A percentile compares a stretch with the other conserved stretches of the same genome.
Conservation (phyloP, 768 basidiomycete genomes). For the Pleurotus salmoneostramineus region DNA sequence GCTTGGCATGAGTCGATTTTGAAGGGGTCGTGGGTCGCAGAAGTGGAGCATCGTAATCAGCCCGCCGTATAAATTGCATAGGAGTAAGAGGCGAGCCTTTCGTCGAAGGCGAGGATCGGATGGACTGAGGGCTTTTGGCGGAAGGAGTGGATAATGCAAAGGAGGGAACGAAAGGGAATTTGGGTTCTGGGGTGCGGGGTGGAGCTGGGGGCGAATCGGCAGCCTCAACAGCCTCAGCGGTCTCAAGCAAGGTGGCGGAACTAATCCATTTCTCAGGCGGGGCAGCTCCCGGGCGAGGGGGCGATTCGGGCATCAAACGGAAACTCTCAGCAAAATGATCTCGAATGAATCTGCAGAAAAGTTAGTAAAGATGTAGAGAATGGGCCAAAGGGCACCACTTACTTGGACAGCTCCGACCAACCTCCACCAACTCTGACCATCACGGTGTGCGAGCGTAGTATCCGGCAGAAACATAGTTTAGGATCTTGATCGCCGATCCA, state of each 20-base stretch:
- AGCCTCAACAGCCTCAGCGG: conserved; percentile 30
- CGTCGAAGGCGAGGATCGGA: conserved; percentile 47
- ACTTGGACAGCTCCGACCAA: conserved; percentile 92
- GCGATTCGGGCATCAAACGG: conserved; percentile 66
- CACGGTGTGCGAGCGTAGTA: conserved; percentile 85
- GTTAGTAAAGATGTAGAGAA: conserved; percentile 9
- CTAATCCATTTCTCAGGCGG: conserved; percentile 84
- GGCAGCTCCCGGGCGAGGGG: conserved; percentile 37
- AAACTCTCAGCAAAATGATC: conserved; percentile 84
- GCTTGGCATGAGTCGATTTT: conserved; percentile 4
- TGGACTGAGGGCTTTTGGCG: conserved; percentile 45
- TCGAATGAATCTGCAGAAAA: conserved; percentile 66
- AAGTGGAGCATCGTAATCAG: conserved; percentile 50
- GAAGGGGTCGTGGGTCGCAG: conserved; percentile 49
- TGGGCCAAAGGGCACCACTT: conserved; percentile 21
- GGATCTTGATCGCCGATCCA: conserved; percentile 94
- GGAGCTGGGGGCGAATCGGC: conserved; percentile 28
- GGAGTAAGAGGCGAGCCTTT: conserved; percentile 75
- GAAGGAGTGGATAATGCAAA: conserved; percentile 62
- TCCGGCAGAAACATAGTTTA: conserved; percentile 88
- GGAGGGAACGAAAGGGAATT: conserved; percentile 51
- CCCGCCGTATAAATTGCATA: conserved; percentile 82
- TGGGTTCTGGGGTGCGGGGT: conserved; percentile 70
- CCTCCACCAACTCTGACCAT: conserved; percentile 98
- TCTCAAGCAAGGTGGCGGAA: conserved; percentile 65